Evolutionary conservation across 352 stramenopile species (phyloP), one percentile per base, ranked within the genome.

Genomic region (Peronospora tabacina): DNA sequence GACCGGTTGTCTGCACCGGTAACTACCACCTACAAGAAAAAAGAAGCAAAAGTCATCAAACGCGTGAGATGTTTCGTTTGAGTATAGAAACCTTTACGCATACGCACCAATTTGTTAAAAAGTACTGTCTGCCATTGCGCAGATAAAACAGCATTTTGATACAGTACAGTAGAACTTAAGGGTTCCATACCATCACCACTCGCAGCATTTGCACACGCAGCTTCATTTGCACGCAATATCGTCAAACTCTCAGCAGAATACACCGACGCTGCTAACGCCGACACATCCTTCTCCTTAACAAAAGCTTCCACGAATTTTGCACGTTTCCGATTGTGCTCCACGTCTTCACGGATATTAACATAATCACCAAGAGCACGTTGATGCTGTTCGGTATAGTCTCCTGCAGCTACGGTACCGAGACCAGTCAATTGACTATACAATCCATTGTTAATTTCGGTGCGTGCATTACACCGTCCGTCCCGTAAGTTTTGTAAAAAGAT

Each of bases 401-500:
- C 29, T 20, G 26, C 20, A 30, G 44, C 22, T 7, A 47, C 24
- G 22, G 28, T 28, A 45, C 15, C 15, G 37, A n/a, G 33, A 10
- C 50, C 2, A 39, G 32, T 36, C 37, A 82, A 48, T 28, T 85
- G 63, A 32, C 62, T 75, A 44, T 85, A 85, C 1, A 89, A 44
- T 12, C 75, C 73, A 8, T 68, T 51, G 16, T 68, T 79, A 44
- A 89, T 84, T 58, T 89, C 78, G 2, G 66, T 80, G 16, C 73
- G 75, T 26, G 80, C 60, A 57, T 82, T 87, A 55, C 78, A 86
- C 0, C 69, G 66, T 0, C 78, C 78, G 17, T 86, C 72, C 13
- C 78, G 78, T 67, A 90, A 76, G 43, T 73, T 75, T 49, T 87
- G 65, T n/a, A 90, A 52, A 24, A 87, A 87, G 16, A 90, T 75